Evolutionary conservation across 208 protist genomes (phyloP).

Genomic region (Leptomonas pyrrhocoris): DNA sequence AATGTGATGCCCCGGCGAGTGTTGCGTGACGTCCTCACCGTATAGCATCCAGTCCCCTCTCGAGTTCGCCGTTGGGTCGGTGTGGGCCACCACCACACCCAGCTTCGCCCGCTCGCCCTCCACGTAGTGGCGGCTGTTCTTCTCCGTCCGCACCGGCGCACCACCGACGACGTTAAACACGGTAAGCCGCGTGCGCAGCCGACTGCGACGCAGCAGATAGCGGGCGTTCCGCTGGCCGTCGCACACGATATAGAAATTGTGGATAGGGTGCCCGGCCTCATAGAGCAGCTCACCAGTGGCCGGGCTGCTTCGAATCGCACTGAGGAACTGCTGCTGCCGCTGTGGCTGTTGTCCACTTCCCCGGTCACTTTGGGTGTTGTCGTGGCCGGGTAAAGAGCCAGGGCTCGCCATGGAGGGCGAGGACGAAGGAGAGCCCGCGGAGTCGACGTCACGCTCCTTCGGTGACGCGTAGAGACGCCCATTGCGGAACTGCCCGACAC

Average conservation of each 20-base stretch:
- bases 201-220: slow-evolving; percentile 58
- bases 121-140: slow-evolving; percentile 41
- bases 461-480: slow-evolving; percentile 19
- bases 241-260: slow-evolving; percentile 62
- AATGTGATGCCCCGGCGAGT: slow-evolving; percentile 7
- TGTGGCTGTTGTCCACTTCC: slow-evolving; percentile 3
- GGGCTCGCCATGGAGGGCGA: slow-evolving; percentile 4
- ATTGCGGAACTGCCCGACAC: slow-evolving; percentile 32
- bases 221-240: slow-evolving; percentile 49
- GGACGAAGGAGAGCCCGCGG: background rate
- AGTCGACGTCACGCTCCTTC: background rate
- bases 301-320: background rate
- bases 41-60: slow-evolving; percentile 49
- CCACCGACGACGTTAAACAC: slow-evolving; percentile 54
- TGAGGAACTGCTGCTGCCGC: background rate
- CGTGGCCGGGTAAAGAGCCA: background rate
- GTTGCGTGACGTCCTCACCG: slow-evolving; percentile 30
- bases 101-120: slow-evolving; percentile 45
- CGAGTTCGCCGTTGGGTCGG: slow-evolving; percentile 7
- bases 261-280: slow-evolving; percentile 65
- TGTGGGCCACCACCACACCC: slow-evolving; percentile 44
- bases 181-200: slow-evolving; percentile 50
- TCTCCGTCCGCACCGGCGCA: slow-evolving; percentile 45
- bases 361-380: background rate
- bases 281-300: slow-evolving; percentile 53